A percentile compares a stretch with the other conserved stretches of the same genome.
Conservation (phyloP, 805 yeast species). For the Nematodospora valgi region DNA sequence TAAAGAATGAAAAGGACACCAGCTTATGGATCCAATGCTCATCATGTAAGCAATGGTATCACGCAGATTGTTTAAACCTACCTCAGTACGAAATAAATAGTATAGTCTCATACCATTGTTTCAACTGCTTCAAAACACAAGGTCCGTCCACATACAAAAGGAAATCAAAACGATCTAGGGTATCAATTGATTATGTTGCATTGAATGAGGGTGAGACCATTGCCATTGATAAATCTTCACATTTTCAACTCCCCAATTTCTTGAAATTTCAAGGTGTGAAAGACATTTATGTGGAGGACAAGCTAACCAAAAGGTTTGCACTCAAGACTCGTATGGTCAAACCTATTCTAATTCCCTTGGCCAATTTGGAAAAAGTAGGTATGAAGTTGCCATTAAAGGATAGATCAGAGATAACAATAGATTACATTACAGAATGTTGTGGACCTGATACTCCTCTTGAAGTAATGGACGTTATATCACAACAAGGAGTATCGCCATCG, state of each 20-base stretch:
- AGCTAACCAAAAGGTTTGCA: conserved; percentile 36
- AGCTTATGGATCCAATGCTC: conserved; percentile 57
- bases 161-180: conserved; percentile 48
- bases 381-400: conserved; percentile 49
- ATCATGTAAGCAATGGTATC: conserved; percentile 53
- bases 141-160: conserved; percentile 54
- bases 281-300: conserved; percentile 24
- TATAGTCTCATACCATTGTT: conserved; percentile 55
- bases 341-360: conserved; percentile 46
- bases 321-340: conserved; percentile 26
- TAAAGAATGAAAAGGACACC: conserved; percentile 13
- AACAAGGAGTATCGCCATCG: conserved; percentile 54
- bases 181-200: conserved; percentile 74
- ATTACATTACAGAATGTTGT: conserved; percentile 51
- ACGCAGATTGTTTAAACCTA: conserved; percentile 45
- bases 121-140: conserved; percentile 35
- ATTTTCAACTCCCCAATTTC: conserved; percentile 49
- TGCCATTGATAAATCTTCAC: conserved; percentile 43
- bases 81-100: conserved; percentile 28
- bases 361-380: conserved; percentile 32
- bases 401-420: conserved; percentile 43
- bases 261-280: conserved; percentile 20
- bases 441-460: conserved; percentile 67
- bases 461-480: conserved; percentile 88
- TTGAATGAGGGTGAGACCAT: conserved; percentile 67